Evolutionary conservation across 2,329 filamentous ascomycete genomes (phyloP).

Genomic region (Alternaria solani): DNA sequence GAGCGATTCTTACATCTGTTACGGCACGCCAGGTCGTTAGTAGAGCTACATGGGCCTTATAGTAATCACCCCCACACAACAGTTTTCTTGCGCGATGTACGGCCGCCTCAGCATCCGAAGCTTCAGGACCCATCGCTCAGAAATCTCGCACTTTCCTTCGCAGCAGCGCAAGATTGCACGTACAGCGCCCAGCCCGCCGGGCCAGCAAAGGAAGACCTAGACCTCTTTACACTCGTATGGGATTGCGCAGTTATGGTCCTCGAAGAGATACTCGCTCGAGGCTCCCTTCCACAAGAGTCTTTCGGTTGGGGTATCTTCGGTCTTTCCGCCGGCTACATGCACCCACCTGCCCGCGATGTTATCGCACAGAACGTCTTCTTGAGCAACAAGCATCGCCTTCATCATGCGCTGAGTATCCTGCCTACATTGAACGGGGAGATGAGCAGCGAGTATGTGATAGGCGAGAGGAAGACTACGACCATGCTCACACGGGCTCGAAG

Average conservation of each 20-base stretch:
- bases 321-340: constrained; percentile 27
- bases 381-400: constrained; percentile 20
- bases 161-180: constrained; percentile 30
- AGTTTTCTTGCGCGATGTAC: constrained; percentile 11
- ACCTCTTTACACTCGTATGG: constrained; percentile 26
- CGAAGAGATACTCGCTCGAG: constrained; percentile 16
- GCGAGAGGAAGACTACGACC: constrained; percentile 2
- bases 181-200: constrained; percentile 20
- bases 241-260: constrained; percentile 18
- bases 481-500: constrained; percentile 17
- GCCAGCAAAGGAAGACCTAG: constrained; percentile 21
- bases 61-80: constrained; percentile 15
- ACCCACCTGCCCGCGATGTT: neutral
- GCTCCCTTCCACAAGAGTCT: constrained; percentile 20
- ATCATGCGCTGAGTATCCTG: constrained; percentile 18
- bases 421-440: constrained; percentile 14
- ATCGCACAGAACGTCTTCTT: constrained; percentile 12
- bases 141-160: constrained; percentile 23
- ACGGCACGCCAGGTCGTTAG: constrained; percentile 13
- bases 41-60: constrained; percentile 20
- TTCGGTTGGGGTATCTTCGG: constrained; percentile 32
- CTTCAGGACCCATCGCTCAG: neutral
- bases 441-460: neutral
- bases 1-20: constrained; percentile 22
- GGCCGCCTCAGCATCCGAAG: neutral